These are phyloP conservation scores for Mucor piriformis DNA, from an alignment of 371 early-diverging fungal species.

Conservation along the genomic window DNA sequence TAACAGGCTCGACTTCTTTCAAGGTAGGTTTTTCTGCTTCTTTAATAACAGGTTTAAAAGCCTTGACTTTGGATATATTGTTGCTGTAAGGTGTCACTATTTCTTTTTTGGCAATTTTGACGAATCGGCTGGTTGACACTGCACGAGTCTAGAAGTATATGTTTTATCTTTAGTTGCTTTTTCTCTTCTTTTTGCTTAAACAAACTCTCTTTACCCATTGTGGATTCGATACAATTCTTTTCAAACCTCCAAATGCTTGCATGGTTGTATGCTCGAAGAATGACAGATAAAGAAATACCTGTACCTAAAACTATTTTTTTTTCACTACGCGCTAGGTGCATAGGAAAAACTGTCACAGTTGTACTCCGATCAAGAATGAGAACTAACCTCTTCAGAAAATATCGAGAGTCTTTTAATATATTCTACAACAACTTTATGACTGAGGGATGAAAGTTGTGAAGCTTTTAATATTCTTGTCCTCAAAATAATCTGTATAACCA, in stretches of 20 bases:
- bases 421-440: no score
- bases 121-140: slow-evolving; percentile 20
- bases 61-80: background rate
- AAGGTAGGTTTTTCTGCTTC: background rate
- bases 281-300: background rate
- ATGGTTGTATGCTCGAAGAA: background rate
- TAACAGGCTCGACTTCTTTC: background rate
- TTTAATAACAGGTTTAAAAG: background rate
- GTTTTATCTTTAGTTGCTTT: background rate
- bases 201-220: background rate
- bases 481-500: slow-evolving; percentile 11
- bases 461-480: slow-evolving; percentile 15
- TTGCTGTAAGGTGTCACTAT: background rate
- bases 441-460: slow-evolving; percentile 19
- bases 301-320: background rate
- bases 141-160: slow-evolving; percentile 9
- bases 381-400: no score
- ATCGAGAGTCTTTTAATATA: no score
- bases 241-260: slow-evolving; percentile 14
- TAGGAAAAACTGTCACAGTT: slow-evolving; percentile 6
- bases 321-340: slow-evolving; percentile 1
- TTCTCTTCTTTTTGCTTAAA: background rate
- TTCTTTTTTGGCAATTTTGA: slow-evolving; percentile 8
- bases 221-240: slow-evolving; percentile 6
- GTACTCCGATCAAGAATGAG: background rate